Evolutionary conservation across 495 filamentous ascomycete genomes (phyloP).

Genomic region (Pseudevernia furfuracea): DNA sequence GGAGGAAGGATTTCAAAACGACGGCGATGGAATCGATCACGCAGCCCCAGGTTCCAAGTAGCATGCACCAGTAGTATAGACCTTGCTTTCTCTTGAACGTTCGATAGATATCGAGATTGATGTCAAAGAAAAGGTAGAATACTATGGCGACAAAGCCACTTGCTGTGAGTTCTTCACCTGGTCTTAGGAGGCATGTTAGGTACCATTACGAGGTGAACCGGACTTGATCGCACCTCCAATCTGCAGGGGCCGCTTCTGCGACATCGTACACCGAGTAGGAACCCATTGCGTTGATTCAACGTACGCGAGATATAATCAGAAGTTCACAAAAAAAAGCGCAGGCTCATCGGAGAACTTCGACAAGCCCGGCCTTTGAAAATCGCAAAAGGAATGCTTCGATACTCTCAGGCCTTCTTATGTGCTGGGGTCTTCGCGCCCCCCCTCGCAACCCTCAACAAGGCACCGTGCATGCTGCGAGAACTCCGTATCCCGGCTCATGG

Average conservation of each 20-base stretch:
- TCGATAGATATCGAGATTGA: conserved; percentile 34
- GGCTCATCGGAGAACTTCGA: not conserved
- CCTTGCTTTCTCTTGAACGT: conserved; percentile 36
- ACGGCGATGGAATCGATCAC: conserved; percentile 27
- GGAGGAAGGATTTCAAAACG: conserved; percentile 32
- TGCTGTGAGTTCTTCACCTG: conserved; percentile 18
- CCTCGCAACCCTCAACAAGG: too few species aligned
- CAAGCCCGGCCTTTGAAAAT: not conserved
- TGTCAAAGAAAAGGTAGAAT: conserved; percentile 37
- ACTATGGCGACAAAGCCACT: conserved; percentile 32
- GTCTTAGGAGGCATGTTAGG: not conserved
- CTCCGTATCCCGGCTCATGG: too few species aligned
- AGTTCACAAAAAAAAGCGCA: too few species aligned
- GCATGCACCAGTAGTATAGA: conserved; percentile 42
- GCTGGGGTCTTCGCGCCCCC: not conserved
- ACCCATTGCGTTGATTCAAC: not conserved
- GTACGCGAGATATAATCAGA: too few species aligned
- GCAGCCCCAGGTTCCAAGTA: conserved; percentile 28
- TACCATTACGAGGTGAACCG: not conserved
- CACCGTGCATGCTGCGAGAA: too few species aligned
- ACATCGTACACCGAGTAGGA: conserved; percentile 17
- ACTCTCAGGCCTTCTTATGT: not conserved
- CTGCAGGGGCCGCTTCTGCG: conserved; percentile 5
- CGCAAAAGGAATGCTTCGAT: not conserved
- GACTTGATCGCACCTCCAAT: conserved; percentile 12